Percentiles rank a stretch among this genome's conserved stretches.
These are phyloP conservation scores for Thielaviopsis musarum DNA, from an alignment of 2,329 filamentous ascomycete species.

Conservation along the genomic window DNA sequence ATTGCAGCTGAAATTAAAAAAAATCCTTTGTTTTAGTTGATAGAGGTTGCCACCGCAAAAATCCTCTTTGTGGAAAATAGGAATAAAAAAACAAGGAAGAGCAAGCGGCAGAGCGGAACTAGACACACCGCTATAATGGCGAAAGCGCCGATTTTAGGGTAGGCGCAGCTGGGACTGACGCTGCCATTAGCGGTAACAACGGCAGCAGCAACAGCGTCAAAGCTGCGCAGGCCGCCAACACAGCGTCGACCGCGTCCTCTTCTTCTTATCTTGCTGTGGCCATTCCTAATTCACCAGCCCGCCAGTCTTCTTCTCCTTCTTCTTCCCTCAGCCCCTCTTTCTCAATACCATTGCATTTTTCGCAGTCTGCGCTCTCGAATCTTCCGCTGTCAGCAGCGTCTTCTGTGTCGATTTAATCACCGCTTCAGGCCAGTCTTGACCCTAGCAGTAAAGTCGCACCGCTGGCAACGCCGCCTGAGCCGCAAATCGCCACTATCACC, in stretches of 20 bases:
- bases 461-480: neutral
- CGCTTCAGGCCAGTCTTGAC: neutral
- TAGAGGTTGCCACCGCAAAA: neutral
- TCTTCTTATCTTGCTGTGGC: neutral
- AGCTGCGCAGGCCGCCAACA: neutral
- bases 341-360: neutral
- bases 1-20: neutral
- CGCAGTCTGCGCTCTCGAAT: neutral
- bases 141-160: neutral
- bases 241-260: neutral
- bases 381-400: neutral
- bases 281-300: neutral
- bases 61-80: neutral
- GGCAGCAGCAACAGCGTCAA: neutral
- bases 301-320: neutral
- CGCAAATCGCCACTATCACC: neutral
- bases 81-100: neutral
- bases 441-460: neutral
- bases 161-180: neutral
- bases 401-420: neutral
- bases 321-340: neutral
- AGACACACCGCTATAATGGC: neutral
- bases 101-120: neutral
- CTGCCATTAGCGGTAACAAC: neutral
- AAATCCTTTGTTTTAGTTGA: neutral